These are phyloP conservation scores for Lentinula lateritia DNA, from an alignment of 768 basidiomycete genomes.

Conservation along the genomic window DNA sequence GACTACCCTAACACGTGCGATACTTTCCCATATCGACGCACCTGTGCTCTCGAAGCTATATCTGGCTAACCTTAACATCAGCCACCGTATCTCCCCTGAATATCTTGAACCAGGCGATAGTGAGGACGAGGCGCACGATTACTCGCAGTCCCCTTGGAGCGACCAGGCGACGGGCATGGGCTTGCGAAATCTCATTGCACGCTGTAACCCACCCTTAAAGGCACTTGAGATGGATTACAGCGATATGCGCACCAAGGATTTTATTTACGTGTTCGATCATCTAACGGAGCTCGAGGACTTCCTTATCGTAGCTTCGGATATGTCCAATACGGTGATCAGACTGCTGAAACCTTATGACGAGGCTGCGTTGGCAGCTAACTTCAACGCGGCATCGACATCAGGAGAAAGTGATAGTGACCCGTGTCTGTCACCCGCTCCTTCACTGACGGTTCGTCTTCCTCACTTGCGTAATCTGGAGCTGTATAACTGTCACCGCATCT, in stretches of 20 bases:
- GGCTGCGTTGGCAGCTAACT: slow-evolving; percentile 6
- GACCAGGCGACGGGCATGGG: slow-evolving; percentile 82
- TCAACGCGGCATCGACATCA: slow-evolving; percentile 9
- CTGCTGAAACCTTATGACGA: slow-evolving; percentile 43
- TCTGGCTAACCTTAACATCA: slow-evolving; percentile 65
- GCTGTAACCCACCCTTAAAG: slow-evolving; percentile 58
- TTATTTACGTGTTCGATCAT: slow-evolving; percentile 58
- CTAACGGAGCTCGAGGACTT: slow-evolving; percentile 54
- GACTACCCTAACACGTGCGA: slow-evolving; percentile 57
- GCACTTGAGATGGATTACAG: slow-evolving; percentile 75
- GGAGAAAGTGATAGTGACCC: slow-evolving; percentile 13
- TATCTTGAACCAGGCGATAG: slow-evolving; percentile 58
- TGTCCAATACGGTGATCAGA: slow-evolving; percentile 67
- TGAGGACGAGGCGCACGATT: slow-evolving; percentile 70
- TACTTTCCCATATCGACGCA: slow-evolving; percentile 60
- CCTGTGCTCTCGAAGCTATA: slow-evolving; percentile 57
- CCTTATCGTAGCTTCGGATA: slow-evolving; percentile 73
- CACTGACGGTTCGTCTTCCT: slow-evolving; percentile 42
- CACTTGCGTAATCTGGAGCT: slow-evolving; percentile 46
- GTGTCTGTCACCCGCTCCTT: slow-evolving; percentile 1
- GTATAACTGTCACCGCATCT: slow-evolving; percentile 58
- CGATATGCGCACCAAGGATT: slow-evolving; percentile 83
- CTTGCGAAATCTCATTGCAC: slow-evolving; percentile 54
- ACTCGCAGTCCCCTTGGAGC: slow-evolving; percentile 70
- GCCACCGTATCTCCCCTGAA: slow-evolving; percentile 33